Base-by-base conservation (phyloP, 139 green algal genomes). In the Chlorella ohadii region DNA sequence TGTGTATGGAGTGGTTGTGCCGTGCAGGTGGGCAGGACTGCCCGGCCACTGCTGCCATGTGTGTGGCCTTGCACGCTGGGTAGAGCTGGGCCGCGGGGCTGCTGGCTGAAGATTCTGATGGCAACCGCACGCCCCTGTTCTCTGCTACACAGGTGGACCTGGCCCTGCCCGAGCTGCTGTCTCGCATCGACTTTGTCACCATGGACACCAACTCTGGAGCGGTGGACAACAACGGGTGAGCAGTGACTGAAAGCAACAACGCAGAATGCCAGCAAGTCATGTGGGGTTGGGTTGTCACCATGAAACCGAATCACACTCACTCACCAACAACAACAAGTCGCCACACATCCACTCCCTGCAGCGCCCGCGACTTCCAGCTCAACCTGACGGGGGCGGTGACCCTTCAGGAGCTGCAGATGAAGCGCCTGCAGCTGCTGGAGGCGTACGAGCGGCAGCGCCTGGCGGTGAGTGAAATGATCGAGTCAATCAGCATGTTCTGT, bases 121-220 rank as follows among this genome's bases (percentile, higher is more conserved):
- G n/a, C n/a, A n/a, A n/a, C n/a, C n/a, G n/a, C n/a, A n/a, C n/a
- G n/a, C n/a, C n/a, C 64, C 64, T 71, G 2, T 23, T 36, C 11
- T 47, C 39, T 94, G 92, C 91, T 94, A 87, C 85, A 83, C 87
- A 65, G 82, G 79, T 59, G 51, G 51, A 59, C 12, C 66, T 95
- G 64, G 76, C 83, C 15, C 81, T 96, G 65, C 90, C 93, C 0
- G 27, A 84, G 22, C 87, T 95, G 20, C 68, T 95, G 0, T 98
- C 95, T 86, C 81, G 85, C 15, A 76, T 95, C 7, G 93, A 96
- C 84, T 98, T 92, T 89, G 95, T 98, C 38, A 56, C 97, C 6
- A 85, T 89, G 63, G 94, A 97, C 86, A 79, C 57, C 33, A 55
- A 36, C 47, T 90, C 85, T 28, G 87, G 86, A 2, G 80, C 83